phyloP scores from a whole-genome alignment of 176 grass and related monocot species.

The Carex pumila region DNA sequence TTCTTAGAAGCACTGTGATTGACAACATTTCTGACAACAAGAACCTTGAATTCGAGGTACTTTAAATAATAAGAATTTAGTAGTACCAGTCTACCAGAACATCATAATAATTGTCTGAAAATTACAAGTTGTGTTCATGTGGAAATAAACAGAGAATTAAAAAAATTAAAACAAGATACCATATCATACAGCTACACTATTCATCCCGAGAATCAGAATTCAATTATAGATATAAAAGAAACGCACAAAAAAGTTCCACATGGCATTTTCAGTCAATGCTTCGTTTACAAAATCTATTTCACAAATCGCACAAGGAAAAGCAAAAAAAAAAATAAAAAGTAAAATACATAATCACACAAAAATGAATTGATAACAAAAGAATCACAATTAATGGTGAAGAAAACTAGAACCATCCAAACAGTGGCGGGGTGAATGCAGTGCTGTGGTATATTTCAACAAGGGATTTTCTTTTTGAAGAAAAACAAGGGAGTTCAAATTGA shows the following conservation, averaged over 20 bases:
- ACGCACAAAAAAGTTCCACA: background rate
- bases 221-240: background rate
- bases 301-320: background rate
- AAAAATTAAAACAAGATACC: background rate
- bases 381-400: background rate
- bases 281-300: background rate
- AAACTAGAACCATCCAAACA: background rate
- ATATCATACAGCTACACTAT: background rate
- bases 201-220: background rate
- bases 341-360: background rate
- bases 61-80: background rate
- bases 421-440: background rate
- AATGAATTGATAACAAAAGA: background rate
- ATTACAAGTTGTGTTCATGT: background rate
- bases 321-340: background rate
- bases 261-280: background rate
- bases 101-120: background rate
- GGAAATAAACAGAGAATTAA: background rate
- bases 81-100: background rate
- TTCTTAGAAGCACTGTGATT: background rate
- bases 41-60: background rate
- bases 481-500: background rate
- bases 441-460: background rate
- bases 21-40: background rate
- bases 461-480: background rate